Conservation (phyloP, 2,329 filamentous ascomycete species). For the Chaetomiaceae sp. region DNA sequence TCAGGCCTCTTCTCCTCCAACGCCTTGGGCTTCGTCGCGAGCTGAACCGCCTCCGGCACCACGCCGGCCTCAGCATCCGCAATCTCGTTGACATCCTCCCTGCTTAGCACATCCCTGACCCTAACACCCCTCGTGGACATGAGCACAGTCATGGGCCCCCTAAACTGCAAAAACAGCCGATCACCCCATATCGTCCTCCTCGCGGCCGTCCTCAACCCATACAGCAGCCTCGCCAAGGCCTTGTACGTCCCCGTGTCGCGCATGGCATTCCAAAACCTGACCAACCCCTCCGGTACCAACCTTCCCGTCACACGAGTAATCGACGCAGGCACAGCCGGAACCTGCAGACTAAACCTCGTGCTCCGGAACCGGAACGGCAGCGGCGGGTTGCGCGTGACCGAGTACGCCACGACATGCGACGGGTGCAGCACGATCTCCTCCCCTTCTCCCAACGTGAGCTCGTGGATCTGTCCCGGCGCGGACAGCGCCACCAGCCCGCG, state of each 20-base stretch:
- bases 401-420: conserved; percentile 87
- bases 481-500: conserved; percentile 80
- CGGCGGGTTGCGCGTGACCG: conserved; percentile 67
- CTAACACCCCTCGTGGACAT: conserved; percentile 82
- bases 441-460: conserved; percentile 71
- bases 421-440: conserved; percentile 92
- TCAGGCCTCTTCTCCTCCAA: conserved; percentile 23
- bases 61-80: conserved; percentile 74
- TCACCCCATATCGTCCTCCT: conserved; percentile 90
- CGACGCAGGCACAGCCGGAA: conserved; percentile 58
- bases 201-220: conserved; percentile 68
- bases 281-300: conserved; percentile 55
- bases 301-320: conserved; percentile 34
- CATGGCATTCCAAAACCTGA: conserved; percentile 69
- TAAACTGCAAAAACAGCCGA: conserved; percentile 83
- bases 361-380: conserved; percentile 81
- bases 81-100: conserved; percentile 82
- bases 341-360: conserved; percentile 71
- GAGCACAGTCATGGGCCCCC: conserved; percentile 79
- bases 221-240: conserved; percentile 58
- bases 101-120: conserved; percentile 71
- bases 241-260: conserved; percentile 70
- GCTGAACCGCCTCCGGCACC: conserved; percentile 55
- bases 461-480: conserved; percentile 85
- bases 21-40: conserved; percentile 37